Evolutionary conservation across 805 yeast genomes (phyloP).

Genomic region (Kregervanrija delftensis): DNA sequence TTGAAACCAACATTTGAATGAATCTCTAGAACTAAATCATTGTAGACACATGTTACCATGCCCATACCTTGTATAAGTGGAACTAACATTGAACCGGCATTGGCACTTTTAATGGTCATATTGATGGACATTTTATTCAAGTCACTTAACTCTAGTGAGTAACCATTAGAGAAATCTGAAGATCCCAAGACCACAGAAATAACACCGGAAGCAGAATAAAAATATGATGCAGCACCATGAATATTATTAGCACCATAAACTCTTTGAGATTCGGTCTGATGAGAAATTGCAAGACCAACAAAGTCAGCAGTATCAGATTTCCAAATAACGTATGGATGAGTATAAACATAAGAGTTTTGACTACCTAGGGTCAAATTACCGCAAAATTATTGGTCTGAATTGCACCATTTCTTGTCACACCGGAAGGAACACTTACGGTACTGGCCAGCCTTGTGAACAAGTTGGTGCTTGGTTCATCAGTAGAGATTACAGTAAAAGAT

Average conservation of each 20-base stretch:
- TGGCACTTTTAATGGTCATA: conserved; percentile 32
- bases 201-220: conserved; percentile 47
- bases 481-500: conserved; percentile 6
- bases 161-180: conserved; percentile 36
- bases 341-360: conserved; percentile 49
- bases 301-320: conserved; percentile 33
- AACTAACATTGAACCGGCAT: conserved; percentile 32
- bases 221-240: conserved; percentile 44
- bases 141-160: conserved; percentile 36
- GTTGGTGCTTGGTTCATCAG: conserved; percentile 36
- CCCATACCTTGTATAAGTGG: conserved; percentile 61
- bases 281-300: conserved; percentile 59
- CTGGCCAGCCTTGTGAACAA: conserved; percentile 39
- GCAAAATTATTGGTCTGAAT: conserved; percentile 71
- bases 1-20: conserved; percentile 40
- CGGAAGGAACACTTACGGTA: conserved; percentile 38
- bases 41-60: conserved; percentile 42
- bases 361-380: conserved; percentile 53
- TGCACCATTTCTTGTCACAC: conserved; percentile 40
- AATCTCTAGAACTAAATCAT: conserved; percentile 37
- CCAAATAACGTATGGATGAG: conserved; percentile 63
- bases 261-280: conserved; percentile 39
- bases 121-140: conserved; percentile 46
- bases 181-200: conserved; percentile 54
- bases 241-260: conserved; percentile 42